Conservation (phyloP, 257 asterid species). For the Primulina eburnea region DNA sequence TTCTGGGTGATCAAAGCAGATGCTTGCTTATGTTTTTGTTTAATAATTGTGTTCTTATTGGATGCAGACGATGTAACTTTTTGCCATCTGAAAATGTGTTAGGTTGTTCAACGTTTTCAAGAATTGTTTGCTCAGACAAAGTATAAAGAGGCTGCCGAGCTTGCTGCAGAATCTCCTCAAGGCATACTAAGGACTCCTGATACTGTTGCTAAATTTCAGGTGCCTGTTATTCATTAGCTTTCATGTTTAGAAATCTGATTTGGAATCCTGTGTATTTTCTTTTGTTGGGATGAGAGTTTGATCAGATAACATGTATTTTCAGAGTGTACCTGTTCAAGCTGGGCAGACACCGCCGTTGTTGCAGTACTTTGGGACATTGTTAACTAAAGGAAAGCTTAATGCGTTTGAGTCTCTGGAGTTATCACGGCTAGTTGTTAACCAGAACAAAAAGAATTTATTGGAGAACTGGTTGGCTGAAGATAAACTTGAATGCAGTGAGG, state of each 20-base stretch:
- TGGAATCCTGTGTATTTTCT: slow-evolving; percentile 14
- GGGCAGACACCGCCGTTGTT: slow-evolving; percentile 98
- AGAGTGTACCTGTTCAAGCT: slow-evolving; percentile 99
- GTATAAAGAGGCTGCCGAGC: slow-evolving; percentile 99
- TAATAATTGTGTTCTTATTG: not conserved
- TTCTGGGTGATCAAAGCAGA: not conserved
- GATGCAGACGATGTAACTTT: slow-evolving; percentile 9
- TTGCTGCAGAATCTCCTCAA: slow-evolving; percentile 99
- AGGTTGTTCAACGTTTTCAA: slow-evolving; percentile 99
- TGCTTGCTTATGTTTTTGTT: not conserved
- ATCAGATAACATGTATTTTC: slow-evolving; percentile 24
- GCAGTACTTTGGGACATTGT: slow-evolving; percentile 94
- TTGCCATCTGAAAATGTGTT: slow-evolving; percentile 26
- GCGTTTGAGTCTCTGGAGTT: slow-evolving; percentile 95
- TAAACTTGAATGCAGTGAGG: slow-evolving; percentile 98
- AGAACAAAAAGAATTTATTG: slow-evolving; percentile 89
- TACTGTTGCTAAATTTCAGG: slow-evolving; percentile 99
- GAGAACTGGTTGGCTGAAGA: slow-evolving; percentile 99
- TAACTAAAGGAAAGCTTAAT: slow-evolving; percentile 92
- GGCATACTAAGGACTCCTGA: slow-evolving; percentile 97
- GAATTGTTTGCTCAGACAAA: slow-evolving; percentile 98
- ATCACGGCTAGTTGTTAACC: slow-evolving; percentile 97
- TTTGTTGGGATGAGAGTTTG: slow-evolving; percentile 1
- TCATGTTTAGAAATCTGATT: slow-evolving; percentile 18
- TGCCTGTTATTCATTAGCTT: slow-evolving; percentile 21